Evolutionary conservation across 345 rosid species (phyloP), one percentile per base, ranked within the genome.

Genomic region (Lepidium didymum): DNA sequence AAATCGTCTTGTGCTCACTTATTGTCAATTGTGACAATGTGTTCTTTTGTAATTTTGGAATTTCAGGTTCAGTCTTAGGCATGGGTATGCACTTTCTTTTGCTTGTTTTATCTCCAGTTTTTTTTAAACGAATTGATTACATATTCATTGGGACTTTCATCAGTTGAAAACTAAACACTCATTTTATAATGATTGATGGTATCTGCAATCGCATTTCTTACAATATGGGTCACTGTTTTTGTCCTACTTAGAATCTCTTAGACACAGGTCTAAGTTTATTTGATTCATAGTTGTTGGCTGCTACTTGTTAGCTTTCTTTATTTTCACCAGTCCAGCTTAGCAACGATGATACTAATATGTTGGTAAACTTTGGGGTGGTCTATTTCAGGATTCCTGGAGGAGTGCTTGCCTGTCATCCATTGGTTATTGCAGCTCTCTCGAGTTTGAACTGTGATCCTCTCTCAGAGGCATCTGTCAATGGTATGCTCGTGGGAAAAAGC

Each of bases 381-480:
- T 60, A 18, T 83, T 84, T 79, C 92, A 91, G 99, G 82, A 84
- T 89, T 44, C 82, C 92, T 75, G 99, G 94, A 29, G 83, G 85
- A 62, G 67, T 80, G 67, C 96, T 95, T 79, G 91, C 97, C 10
- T 79, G 83, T 81, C 96, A 95, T 54, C 96, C 99, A 13, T 75
- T 91, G 83, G 93, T 91, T 64, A 83, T 74, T 72, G 80, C 96
- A 56, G 96, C 99, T 74, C 88, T 95, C 64, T 83, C 99, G 72
- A 86, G 96, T 79, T 84, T 95, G 82, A 87, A 79, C 68, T 74
- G 90, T 42, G 96, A 91, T 71, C 79, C 88, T 59, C 90, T 89
- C 46, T 89, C 99, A 5, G 99, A 91, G 86, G 99, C 97, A 51
- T 86, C 96, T 74, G 97, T 95, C 23, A 95, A 91, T 81, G 99